Percentiles rank a stretch among this genome's conserved stretches.
phyloP scores from a whole-genome alignment of 2,329 filamentous ascomycete species.

The Verticillium isaacii region DNA sequence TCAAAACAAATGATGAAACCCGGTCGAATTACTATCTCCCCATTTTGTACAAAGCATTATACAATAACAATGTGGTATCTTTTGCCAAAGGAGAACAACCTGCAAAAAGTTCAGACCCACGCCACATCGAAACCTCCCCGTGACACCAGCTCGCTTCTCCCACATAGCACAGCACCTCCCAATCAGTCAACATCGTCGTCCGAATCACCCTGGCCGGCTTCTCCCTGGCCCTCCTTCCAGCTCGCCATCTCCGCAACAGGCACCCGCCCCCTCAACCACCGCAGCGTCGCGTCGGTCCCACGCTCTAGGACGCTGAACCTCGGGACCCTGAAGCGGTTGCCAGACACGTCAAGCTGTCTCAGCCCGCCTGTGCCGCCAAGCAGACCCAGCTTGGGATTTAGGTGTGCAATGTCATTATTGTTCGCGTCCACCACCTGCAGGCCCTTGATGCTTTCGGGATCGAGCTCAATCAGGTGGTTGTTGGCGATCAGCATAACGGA shows the following conservation, averaged over 20 bases:
- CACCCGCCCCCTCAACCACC: conserved; percentile 75
- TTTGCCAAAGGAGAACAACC: not conserved
- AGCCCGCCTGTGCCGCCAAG: conserved; percentile 58
- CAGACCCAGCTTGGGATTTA: conserved; percentile 78
- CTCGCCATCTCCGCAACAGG: conserved; percentile 54
- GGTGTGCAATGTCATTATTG: conserved; percentile 78
- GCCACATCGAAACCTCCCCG: not conserved
- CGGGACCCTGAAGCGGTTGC: conserved; percentile 85
- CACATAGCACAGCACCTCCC: not conserved
- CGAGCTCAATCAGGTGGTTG: conserved; percentile 71
- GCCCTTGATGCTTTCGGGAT: conserved; percentile 69
- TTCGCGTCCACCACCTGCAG: conserved; percentile 72
- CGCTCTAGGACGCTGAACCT: conserved; percentile 79
- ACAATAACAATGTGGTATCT: not conserved
- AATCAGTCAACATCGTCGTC: conserved; percentile 10
- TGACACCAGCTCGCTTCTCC: not conserved
- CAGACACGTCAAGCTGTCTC: conserved; percentile 69
- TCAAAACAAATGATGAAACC: not conserved
- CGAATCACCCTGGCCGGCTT: conserved; percentile 19
- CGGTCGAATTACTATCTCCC: not conserved
- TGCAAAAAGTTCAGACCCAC: not conserved
- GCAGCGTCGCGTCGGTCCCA: conserved; percentile 78
- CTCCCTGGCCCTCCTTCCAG: conserved; percentile 45
- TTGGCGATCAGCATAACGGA: conserved; percentile 69
- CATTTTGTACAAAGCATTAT: not conserved